Evolutionary conservation across 179 eudicot genomes (phyloP).

Genomic region (Amaranthus tricolor): DNA sequence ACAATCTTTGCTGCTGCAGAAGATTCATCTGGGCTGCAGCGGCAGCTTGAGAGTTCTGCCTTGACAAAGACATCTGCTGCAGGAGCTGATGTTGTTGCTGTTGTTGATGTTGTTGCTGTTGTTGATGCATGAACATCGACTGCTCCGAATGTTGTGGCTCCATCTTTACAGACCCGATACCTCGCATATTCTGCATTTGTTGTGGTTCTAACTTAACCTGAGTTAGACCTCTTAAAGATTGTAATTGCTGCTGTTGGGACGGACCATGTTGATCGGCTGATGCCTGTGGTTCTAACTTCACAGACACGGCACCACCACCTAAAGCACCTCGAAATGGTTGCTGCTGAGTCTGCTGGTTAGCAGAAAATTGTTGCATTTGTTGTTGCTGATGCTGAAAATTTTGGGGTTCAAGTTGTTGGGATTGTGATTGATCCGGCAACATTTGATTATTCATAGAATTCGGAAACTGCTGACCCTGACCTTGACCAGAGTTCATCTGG

Average conservation of each 20-base stretch:
- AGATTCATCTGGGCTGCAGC: constrained; percentile 63
- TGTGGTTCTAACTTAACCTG: constrained; percentile 65
- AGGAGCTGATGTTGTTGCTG: constrained; percentile 68
- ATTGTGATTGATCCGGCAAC: constrained; percentile 58
- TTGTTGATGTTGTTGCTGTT: constrained; percentile 60
- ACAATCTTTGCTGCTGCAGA: constrained; percentile 72
- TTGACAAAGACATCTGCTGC: constrained; percentile 66
- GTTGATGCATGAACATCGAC: constrained; percentile 65
- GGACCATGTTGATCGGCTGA: constrained; percentile 48
- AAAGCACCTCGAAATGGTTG: constrained; percentile 69
- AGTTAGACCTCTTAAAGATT: constrained; percentile 53
- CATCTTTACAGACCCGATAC: constrained; percentile 51
- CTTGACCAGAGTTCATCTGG: constrained; percentile 48
- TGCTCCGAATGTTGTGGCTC: constrained; percentile 81
- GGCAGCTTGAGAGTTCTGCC: constrained; percentile 71
- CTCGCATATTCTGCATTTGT: constrained; percentile 56
- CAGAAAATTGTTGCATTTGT: constrained; percentile 50
- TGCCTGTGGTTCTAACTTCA: constrained; percentile 68
- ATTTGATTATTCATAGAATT: constrained; percentile 50
- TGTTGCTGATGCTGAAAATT: constrained; percentile 66
- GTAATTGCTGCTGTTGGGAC: constrained; percentile 49
- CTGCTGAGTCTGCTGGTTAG: constrained; percentile 48
- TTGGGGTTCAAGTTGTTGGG: constrained; percentile 58
- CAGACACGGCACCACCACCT: constrained; percentile 48
- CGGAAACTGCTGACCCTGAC: constrained; percentile 66